A percentile compares a stretch with the other conserved stretches of the same genome.
Evolutionary conservation across 495 filamentous ascomycete species (phyloP).

Genomic region (Aspergillus affinis): DNA sequence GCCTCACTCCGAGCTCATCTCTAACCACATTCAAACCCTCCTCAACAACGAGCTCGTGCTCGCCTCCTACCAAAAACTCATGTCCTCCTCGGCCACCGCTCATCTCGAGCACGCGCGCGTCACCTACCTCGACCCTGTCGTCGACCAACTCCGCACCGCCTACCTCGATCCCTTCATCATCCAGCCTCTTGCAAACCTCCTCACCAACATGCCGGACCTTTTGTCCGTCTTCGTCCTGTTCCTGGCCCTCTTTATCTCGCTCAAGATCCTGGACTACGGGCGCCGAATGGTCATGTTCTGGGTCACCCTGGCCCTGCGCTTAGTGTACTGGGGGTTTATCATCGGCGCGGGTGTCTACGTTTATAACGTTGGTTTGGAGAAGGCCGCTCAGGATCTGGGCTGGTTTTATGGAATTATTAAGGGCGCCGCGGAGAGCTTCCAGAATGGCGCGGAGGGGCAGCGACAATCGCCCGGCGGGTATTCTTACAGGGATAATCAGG

Average conservation of each 20-base stretch:
- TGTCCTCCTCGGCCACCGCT: slow-evolving; percentile 15
- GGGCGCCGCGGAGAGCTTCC: slow-evolving; percentile 59
- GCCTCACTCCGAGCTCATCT: background rate
- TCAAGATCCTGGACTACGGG: slow-evolving; percentile 67
- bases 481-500: background rate
- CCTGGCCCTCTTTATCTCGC: slow-evolving; percentile 56
- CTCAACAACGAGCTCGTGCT: slow-evolving; percentile 1
- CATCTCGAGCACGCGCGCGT: slow-evolving; percentile 7
- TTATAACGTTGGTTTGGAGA: slow-evolving; percentile 63
- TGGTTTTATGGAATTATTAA: slow-evolving; percentile 52
- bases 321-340: slow-evolving; percentile 60
- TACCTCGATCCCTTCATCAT: slow-evolving; percentile 44
- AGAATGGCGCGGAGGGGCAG: slow-evolving; percentile 20
- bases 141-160: slow-evolving; percentile 33
- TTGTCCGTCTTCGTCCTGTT: slow-evolving; percentile 57
- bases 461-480: slow-evolving; percentile 4
- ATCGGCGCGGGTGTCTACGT: slow-evolving; percentile 51
- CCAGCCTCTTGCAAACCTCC: slow-evolving; percentile 44
- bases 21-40: background rate
- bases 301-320: slow-evolving; percentile 56
- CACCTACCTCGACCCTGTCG: slow-evolving; percentile 12
- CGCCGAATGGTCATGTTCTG: slow-evolving; percentile 71
- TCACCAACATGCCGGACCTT: slow-evolving; percentile 58
- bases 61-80: slow-evolving; percentile 30
- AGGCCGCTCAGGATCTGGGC: slow-evolving; percentile 56